These are phyloP conservation scores for Microcyclospora tardicrescens DNA, from an alignment of 2,329 filamentous ascomycete species.

Conservation along the genomic window DNA sequence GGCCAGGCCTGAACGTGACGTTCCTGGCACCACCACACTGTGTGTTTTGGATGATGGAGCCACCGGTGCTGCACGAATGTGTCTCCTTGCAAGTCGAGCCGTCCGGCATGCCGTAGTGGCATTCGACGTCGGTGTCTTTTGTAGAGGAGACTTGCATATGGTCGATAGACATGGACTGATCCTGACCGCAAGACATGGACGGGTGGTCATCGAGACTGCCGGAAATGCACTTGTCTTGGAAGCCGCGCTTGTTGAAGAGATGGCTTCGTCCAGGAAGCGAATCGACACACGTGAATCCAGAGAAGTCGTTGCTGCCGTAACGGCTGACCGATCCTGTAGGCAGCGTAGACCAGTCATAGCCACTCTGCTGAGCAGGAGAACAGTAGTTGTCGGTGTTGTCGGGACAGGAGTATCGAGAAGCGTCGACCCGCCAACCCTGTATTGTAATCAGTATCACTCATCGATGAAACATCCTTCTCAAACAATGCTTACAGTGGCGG, in stretches of 20 bases:
- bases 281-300: slow-evolving; percentile 56
- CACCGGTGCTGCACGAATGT: slow-evolving; percentile 51
- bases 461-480: slow-evolving; percentile 2
- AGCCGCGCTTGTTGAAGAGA: slow-evolving; percentile 30
- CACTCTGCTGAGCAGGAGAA: slow-evolving; percentile 51
- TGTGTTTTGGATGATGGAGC: slow-evolving; percentile 62
- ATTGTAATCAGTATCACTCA: background rate
- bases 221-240: slow-evolving; percentile 30
- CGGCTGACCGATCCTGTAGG: slow-evolving; percentile 44
- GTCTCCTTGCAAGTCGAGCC: slow-evolving; percentile 71
- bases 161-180: slow-evolving; percentile 58
- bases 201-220: slow-evolving; percentile 33
- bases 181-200: slow-evolving; percentile 30
- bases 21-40: slow-evolving; percentile 86
- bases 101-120: slow-evolving; percentile 78
- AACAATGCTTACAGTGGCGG: slow-evolving; percentile 24
- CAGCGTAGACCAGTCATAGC: slow-evolving; percentile 61
- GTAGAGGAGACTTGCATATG: slow-evolving; percentile 61
- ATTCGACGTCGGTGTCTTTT: slow-evolving; percentile 66
- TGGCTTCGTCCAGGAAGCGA: slow-evolving; percentile 47
- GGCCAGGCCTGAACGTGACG: slow-evolving; percentile 51
- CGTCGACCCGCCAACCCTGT: slow-evolving; percentile 35
- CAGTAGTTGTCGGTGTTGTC: slow-evolving; percentile 67
- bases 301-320: slow-evolving; percentile 64
- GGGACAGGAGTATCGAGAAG: slow-evolving; percentile 51